A percentile compares a stretch with the other conserved stretches of the same genome.
Evolutionary conservation across 768 basidiomycete species (phyloP).

Genomic region (Lactarius sanguifluus): DNA sequence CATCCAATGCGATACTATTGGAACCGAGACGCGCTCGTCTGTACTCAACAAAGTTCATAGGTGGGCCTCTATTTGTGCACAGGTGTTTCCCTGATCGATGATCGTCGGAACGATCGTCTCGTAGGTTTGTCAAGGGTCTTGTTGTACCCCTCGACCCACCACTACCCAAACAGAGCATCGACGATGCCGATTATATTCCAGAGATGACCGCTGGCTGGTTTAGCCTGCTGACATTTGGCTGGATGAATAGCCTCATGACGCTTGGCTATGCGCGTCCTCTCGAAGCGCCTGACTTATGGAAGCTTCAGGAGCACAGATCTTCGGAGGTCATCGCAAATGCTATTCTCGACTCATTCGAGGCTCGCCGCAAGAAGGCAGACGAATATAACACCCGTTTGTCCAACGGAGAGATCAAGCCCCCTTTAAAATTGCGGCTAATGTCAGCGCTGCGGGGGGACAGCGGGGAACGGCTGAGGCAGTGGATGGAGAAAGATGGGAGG

Average conservation of each 20-base stretch:
- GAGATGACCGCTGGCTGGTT: constrained; percentile 64
- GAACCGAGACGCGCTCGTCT: background rate
- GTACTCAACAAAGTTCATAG: background rate
- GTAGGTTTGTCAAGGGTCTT: constrained; percentile 26
- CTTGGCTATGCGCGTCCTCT: constrained; percentile 81
- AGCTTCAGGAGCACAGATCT: constrained; percentile 61
- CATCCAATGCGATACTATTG: background rate
- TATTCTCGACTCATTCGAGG: constrained; percentile 65
- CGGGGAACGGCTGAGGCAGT: constrained; percentile 55
- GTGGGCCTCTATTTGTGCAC: constrained; percentile 8
- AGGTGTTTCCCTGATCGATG: background rate
- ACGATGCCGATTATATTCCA: constrained; percentile 61
- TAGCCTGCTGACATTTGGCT: constrained; percentile 62
- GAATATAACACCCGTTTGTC: constrained; percentile 72
- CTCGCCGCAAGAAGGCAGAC: constrained; percentile 52
- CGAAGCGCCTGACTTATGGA: constrained; percentile 78
- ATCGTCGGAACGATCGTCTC: background rate
- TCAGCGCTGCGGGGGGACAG: constrained; percentile 61
- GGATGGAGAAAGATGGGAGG: constrained; percentile 64
- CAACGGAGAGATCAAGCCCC: constrained; percentile 60
- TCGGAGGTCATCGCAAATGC: constrained; percentile 59
- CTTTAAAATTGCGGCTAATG: constrained; percentile 48
- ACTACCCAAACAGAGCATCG: constrained; percentile 51
- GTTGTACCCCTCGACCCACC: constrained; percentile 34
- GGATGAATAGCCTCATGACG: constrained; percentile 70